phyloP scores from a whole-genome alignment of 495 filamentous ascomycete species.

The Penicillium angulare region DNA sequence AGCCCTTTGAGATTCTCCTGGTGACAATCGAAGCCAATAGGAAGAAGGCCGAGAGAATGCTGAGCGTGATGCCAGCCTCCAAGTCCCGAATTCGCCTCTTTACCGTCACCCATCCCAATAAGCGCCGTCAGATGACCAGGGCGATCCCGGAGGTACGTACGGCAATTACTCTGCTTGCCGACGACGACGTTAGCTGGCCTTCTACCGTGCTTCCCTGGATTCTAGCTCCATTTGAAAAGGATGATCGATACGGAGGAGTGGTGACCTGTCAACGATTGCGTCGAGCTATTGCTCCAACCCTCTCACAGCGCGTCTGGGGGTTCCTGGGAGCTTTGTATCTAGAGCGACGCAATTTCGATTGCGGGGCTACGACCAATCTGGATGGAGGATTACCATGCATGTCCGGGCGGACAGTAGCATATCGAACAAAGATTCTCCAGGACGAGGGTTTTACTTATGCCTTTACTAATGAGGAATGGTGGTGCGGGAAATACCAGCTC shows the following conservation, averaged over 20 bases:
- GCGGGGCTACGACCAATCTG: slow-evolving; percentile 78
- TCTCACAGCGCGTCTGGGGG: slow-evolving; percentile 62
- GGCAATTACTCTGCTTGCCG: slow-evolving; percentile 74
- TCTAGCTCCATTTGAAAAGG: slow-evolving; percentile 75
- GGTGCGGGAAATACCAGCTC: slow-evolving; percentile 63
- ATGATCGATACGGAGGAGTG: slow-evolving; percentile 72
- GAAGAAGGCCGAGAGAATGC: slow-evolving; percentile 51
- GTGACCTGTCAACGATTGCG: slow-evolving; percentile 80
- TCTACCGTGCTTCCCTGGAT: slow-evolving; percentile 75
- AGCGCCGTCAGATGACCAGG: slow-evolving; percentile 78
- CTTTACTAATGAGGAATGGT: slow-evolving; percentile 72
- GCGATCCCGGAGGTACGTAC: slow-evolving; percentile 76
- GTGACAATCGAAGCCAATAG: slow-evolving; percentile 65
- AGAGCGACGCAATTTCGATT: slow-evolving; percentile 84
- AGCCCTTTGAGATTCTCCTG: slow-evolving; percentile 57
- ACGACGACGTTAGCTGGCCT: slow-evolving; percentile 88
- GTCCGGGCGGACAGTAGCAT: slow-evolving; percentile 82
- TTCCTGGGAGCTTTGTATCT: slow-evolving; percentile 82
- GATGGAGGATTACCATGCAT: slow-evolving; percentile 87
- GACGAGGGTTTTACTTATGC: slow-evolving; percentile 68
- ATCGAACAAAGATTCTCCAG: slow-evolving; percentile 78
- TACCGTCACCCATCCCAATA: slow-evolving; percentile 65
- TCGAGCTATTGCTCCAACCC: slow-evolving; percentile 55
- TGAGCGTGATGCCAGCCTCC: slow-evolving; percentile 49
- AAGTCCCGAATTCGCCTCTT: slow-evolving; percentile 52